These are phyloP conservation scores for Rhododendron henanense DNA, from an alignment of 148 eudicot species.

Conservation along the genomic window DNA sequence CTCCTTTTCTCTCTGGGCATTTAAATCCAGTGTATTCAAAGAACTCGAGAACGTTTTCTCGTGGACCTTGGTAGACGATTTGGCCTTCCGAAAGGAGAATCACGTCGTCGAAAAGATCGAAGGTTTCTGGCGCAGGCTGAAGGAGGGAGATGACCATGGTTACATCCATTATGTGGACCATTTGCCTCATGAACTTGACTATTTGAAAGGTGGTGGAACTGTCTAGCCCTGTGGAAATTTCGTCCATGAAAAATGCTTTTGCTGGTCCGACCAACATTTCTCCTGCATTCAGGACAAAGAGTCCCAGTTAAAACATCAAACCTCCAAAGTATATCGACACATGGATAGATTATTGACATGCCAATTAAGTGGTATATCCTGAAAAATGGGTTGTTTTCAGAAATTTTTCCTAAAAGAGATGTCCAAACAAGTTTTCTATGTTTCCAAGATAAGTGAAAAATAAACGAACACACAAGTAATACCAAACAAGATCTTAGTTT, in stretches of 20 bases:
- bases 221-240: conserved; percentile 36
- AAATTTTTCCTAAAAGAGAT: neutral
- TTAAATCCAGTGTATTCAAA: neutral
- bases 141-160: conserved; percentile 38
- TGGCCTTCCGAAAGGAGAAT: conserved; percentile 32
- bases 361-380: neutral
- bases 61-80: conserved; percentile 37
- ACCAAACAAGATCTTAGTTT: neutral
- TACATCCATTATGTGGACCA: conserved; percentile 31
- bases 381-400: neutral
- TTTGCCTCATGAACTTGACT: conserved; percentile 29
- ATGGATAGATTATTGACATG: neutral
- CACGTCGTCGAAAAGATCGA: conserved; percentile 31
- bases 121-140: conserved; percentile 42
- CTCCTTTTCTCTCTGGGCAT: conserved; percentile 4
- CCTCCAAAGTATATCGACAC: no score
- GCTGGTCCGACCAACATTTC: conserved; percentile 44
- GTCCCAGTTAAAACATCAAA: neutral
- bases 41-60: conserved; percentile 8
- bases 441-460: neutral
- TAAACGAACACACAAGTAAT: neutral
- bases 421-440: neutral
- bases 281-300: conserved; percentile 15
- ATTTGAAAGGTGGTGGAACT: conserved; percentile 39
- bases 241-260: conserved; percentile 39